Percentiles rank a stretch among this genome's conserved stretches.
These are phyloP conservation scores for Tilletia caries DNA, from an alignment of 1,284 basidiomycete genomes.

Conservation along the genomic window DNA sequence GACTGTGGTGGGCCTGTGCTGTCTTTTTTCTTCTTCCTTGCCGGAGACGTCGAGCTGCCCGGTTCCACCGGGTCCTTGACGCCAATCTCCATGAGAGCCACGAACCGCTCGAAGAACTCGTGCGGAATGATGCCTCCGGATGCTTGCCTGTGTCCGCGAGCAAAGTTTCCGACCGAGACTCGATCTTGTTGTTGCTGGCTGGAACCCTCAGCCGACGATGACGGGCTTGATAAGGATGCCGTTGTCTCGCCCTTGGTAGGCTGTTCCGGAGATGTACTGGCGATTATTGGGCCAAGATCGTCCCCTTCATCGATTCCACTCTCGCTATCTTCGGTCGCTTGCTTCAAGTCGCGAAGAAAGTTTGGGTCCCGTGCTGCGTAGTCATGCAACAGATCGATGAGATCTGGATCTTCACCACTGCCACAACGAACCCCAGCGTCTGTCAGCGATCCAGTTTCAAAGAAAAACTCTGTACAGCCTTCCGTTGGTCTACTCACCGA, in stretches of 20 bases:
- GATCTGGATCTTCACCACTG: constrained; percentile 32
- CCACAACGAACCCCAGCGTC: constrained; percentile 26
- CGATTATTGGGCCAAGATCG: constrained; percentile 18
- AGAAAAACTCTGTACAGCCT: no score
- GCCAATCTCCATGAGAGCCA: constrained; percentile 40
- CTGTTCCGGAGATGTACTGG: no score
- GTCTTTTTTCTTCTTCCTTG: neutral
- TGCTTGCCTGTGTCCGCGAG: constrained; percentile 38
- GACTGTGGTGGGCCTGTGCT: neutral
- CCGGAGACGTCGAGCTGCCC: neutral
- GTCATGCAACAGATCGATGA: constrained; percentile 32
- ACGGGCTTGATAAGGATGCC: neutral
- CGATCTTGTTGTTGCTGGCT: neutral
- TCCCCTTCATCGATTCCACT: constrained; percentile 15
- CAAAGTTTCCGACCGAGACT: constrained; percentile 23
- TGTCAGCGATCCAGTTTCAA: neutral
- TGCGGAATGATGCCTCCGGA: constrained; percentile 39
- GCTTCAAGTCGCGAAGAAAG: constrained; percentile 17
- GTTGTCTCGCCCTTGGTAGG: no score
- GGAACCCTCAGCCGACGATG: neutral
- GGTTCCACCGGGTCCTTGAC: constrained; percentile 17
- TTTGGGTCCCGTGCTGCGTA: constrained; percentile 30
- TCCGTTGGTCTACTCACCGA: neutral
- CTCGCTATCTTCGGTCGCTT: constrained; percentile 1
- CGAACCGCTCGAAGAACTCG: constrained; percentile 28